Conservation (phyloP, 306 rosid species). For the Trifolium dubium region DNA sequence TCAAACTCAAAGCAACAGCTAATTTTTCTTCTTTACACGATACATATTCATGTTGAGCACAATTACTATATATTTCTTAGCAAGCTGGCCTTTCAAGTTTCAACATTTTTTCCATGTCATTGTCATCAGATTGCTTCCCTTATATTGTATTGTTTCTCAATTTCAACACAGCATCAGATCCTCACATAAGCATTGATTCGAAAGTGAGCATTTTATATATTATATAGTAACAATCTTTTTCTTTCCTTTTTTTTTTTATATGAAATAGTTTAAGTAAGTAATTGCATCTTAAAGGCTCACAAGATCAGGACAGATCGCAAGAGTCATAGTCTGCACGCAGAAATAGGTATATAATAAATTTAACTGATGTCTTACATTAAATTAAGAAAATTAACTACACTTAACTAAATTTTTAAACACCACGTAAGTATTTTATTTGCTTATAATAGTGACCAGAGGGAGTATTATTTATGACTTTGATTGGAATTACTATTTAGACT, state of each 20-base stretch:
- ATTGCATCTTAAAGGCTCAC: too few relatives aligned
- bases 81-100: constrained; percentile 29
- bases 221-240: not conserved
- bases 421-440: too few relatives aligned
- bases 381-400: too few relatives aligned
- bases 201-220: constrained; percentile 3
- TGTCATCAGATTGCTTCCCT: constrained; percentile 28
- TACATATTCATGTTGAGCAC: not conserved
- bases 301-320: too few relatives aligned
- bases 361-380: too few relatives aligned
- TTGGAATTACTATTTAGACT: not conserved
- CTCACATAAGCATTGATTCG: not conserved
- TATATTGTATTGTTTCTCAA: constrained; percentile 25
- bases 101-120: constrained; percentile 16
- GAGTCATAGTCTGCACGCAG: too few relatives aligned
- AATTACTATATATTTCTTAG: constrained; percentile 9
- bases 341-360: too few relatives aligned
- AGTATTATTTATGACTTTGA: too few relatives aligned
- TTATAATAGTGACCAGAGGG: too few relatives aligned
- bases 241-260: too few relatives aligned
- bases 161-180: constrained; percentile 12
- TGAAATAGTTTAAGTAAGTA: too few relatives aligned
- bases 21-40: constrained; percentile 21
- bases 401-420: too few relatives aligned
- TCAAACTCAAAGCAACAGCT: constrained; percentile 11